Base-by-base conservation (phyloP, 495 filamentous ascomycete species). In the Talaromyces nanjingensis region DNA sequence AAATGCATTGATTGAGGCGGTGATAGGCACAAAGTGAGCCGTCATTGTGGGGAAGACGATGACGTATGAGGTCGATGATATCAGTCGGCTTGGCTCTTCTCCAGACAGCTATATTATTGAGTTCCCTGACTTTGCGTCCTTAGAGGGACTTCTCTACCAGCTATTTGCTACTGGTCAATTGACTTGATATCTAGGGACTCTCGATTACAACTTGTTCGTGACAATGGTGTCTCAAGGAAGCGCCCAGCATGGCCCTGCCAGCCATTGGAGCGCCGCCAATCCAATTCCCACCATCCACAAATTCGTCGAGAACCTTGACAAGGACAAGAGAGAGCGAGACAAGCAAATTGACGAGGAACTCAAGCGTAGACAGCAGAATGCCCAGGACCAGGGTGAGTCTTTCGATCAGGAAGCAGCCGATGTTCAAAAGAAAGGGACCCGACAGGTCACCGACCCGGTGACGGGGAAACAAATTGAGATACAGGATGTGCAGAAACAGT, bases 391-490 rank as follows among this genome's bases (percentile, higher is more conserved):
- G 39, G 77, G 75, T 54, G 77, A 81, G 33, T 72, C 65, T 2
- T 54, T 69, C 3, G 69, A 76, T 31, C 76, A 81, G 60, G 64
- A 77, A 52, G 70, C 74, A 33, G 76, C 76, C 33, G 71, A 82
- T 25, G 75, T 73, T 16, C 76, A 78, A 14, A 74, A 83, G 65
- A 73, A 78, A 34, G 83, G 80, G 27, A 84, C 81, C 6, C 88
- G 90, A 66, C 87, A 76, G 4, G 92, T 97, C 45, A 89, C 88
- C 7, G 93, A 98, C 75, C 93, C 93, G 0, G 88, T 87, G 0
- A 97, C 93, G 0, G 92, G 92, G 6, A 87, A 84, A 42, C 78
- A 96, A 49, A 91, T 97, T 27, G 86, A 89, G 59, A 96, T 98
- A 60, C 91, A 93, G 67, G 91, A 98, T 73, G 87, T 89, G 31